Evolutionary conservation across 176 grass and related monocot species (phyloP).

Genomic region (Eragrostis nindensis): DNA sequence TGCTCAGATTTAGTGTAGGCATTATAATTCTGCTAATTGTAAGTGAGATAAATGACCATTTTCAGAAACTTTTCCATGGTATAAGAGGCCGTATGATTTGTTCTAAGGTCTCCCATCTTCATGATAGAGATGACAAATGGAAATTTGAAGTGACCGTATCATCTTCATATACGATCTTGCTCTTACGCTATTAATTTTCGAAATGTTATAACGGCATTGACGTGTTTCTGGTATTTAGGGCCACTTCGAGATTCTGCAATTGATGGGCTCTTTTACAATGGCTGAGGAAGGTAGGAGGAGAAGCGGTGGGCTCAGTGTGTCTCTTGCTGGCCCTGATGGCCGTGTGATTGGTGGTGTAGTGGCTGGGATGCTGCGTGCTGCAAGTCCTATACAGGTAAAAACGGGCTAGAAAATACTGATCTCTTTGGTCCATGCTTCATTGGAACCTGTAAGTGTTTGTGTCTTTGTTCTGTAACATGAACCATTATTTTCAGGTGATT

Average conservation of each 20-base stretch:
- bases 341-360: constrained; percentile 85
- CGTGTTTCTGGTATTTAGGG: constrained; percentile 54
- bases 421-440: constrained; percentile 5
- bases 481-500: constrained; percentile 60
- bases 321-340: constrained; percentile 87
- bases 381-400: constrained; percentile 92
- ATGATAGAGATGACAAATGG: not conserved
- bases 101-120: not conserved
- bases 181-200: not conserved
- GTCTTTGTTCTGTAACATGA: not conserved
- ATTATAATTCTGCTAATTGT: not conserved
- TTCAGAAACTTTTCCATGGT: not conserved
- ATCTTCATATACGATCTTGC: not conserved
- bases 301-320: constrained; percentile 86
- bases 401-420: not conserved
- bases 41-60: not conserved
- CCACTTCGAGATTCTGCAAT: constrained; percentile 84
- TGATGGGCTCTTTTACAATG: constrained; percentile 87
- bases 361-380: constrained; percentile 79
- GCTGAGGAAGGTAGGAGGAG: constrained; percentile 78
- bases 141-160: not conserved
- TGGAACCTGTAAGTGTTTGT: not conserved
- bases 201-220: not conserved
- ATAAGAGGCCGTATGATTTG: not conserved
- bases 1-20: not conserved